Evolutionary conservation across 1,284 basidiomycete species (phyloP), one percentile per base, ranked within the genome.

Genomic region (Ganoderma leucocontextum): DNA sequence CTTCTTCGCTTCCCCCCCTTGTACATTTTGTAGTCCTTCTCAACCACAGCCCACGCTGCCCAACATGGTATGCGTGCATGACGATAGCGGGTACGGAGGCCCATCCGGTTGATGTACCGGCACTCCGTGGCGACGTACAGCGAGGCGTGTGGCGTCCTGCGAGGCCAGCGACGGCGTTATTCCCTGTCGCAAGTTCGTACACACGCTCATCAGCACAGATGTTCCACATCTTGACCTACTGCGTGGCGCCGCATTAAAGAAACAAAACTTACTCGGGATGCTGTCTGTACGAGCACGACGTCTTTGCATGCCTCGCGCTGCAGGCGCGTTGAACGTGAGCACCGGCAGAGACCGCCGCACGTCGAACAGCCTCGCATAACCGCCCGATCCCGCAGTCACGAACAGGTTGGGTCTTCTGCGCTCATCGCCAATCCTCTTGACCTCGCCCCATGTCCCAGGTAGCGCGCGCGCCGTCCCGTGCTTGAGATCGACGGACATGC

Each of bases 351-450:
- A 73, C 15, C 72, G 69, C n/a, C 83, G 79, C 15, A 79, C 70
- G 67, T 84, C 83, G 65, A 78, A 84, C 36, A 85, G 67, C n/a
- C 83, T 73, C 17, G 78, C 81, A 61, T 75, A 77, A 1, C 83
- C 82, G 67, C 84, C 84, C 57, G 63, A 68, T 15, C 76, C 77
- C 1, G 77, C 78, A 0, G 82, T 83, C 17, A 78, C 64, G 73
- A 85, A 84, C 0, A 74, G 58, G 64, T 81, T 80, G 79, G 75
- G 53, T 83, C 81, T 0, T 69, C 80, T 0, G 67, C 70, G 70
- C 79, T 81, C 2, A 78, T 80, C 12, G 82, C n/a, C 77, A 64
- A 83, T 77, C 38, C 67, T 67, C 36, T 70, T 65, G 25, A 83
- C 75, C 17, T 66, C 70, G 9, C 81, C 7, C 81, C 80, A 65